Evolutionary conservation across 2,329 filamentous ascomycete species (phyloP).

Genomic region (Trichoderma sp.): DNA sequence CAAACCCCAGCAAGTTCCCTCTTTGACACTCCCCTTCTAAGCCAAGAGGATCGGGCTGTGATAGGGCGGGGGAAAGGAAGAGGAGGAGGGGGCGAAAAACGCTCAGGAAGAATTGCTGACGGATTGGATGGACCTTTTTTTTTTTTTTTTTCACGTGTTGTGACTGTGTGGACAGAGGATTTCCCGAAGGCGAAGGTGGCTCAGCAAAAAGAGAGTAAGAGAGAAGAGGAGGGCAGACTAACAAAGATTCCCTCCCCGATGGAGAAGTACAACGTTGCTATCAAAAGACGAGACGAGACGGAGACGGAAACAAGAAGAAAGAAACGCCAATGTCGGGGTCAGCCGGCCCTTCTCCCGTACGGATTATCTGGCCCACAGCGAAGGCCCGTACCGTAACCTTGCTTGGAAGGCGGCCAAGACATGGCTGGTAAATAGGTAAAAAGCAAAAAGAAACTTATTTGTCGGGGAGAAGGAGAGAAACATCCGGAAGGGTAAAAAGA

Average conservation of each 20-base stretch:
- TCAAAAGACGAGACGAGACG: neutral
- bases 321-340: constrained; percentile 1
- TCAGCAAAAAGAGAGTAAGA: neutral
- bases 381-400: constrained; percentile 6
- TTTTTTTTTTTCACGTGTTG: constrained; percentile 5
- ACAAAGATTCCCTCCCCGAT: neutral
- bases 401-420: constrained; percentile 8
- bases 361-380: constrained; percentile 2
- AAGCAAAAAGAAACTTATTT: neutral
- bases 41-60: neutral
- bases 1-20: neutral
- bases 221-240: neutral
- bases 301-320: neutral
- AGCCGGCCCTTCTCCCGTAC: neutral
- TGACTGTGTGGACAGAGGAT: neutral
- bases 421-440: neutral
- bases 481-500: neutral
- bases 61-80: neutral
- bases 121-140: neutral
- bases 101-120: neutral
- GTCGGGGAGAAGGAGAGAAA: neutral
- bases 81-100: neutral
- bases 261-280: constrained; percentile 5
- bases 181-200: neutral
- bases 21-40: neutral